Percentiles rank a stretch among this genome's conserved stretches.
Evolutionary conservation across 345 rosid species (phyloP).

Genomic region (Streptanthus diversifolius): DNA sequence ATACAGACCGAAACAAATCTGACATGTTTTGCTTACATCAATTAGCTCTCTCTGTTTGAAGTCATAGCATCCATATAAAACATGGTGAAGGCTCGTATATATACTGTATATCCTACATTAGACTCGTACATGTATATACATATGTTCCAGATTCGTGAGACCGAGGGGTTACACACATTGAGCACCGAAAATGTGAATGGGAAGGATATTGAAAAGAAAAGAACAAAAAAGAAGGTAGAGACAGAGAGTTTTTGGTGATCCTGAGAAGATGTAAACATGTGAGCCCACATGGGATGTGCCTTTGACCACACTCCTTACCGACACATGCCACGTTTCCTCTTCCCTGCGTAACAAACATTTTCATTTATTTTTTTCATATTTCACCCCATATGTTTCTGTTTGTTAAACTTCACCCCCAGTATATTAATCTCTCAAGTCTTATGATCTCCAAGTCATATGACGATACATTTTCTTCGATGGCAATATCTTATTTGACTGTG

Average conservation of each 20-base stretch:
- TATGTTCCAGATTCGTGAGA: not conserved
- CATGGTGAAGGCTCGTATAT: not conserved
- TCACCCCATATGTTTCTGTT: not conserved
- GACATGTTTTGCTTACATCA: not conserved
- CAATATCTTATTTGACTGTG: not conserved
- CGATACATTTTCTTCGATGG: not conserved
- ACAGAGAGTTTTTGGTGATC: constrained; percentile 5
- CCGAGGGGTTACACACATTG: not conserved
- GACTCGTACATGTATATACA: not conserved
- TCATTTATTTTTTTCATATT: not conserved
- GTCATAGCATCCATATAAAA: not conserved
- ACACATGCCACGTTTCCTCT: constrained; percentile 37
- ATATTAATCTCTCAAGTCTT: not conserved
- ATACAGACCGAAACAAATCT: not conserved
- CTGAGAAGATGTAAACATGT: constrained; percentile 33
- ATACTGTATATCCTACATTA: no score
- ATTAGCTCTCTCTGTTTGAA: not conserved
- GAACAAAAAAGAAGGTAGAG: not conserved
- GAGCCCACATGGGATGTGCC: constrained; percentile 39
- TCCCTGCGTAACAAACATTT: not conserved
- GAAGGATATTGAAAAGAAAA: not conserved
- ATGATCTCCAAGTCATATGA: no score
- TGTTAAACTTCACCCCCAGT: not conserved
- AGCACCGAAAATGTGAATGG: constrained; percentile 30
- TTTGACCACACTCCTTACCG: constrained; percentile 34